phyloP scores from a whole-genome alignment of 306 rosid species.

The Purshia tridentata region DNA sequence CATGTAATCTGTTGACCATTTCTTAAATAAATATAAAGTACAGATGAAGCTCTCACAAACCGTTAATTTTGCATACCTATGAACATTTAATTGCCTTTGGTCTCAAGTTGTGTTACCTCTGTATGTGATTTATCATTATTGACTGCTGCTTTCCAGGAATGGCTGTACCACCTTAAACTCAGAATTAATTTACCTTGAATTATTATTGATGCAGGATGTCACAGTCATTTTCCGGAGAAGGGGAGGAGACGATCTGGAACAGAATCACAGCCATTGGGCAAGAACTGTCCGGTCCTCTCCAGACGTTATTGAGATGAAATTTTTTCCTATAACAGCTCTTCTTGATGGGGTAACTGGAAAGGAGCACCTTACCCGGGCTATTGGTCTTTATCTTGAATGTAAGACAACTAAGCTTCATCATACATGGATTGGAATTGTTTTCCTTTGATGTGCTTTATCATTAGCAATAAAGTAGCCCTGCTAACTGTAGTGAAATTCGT shows the following conservation, averaged over 20 bases:
- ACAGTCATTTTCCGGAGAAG: constrained; percentile 81
- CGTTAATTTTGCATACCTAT: neutral
- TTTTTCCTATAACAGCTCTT: constrained; percentile 63
- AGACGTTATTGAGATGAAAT: constrained; percentile 73
- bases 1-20: neutral
- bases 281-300: constrained; percentile 62
- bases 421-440: constrained; percentile 5
- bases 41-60: neutral
- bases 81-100: neutral
- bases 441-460: constrained; percentile 15
- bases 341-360: constrained; percentile 59
- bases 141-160: neutral
- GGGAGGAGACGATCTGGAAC: constrained; percentile 92
- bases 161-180: constrained; percentile 13
- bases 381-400: constrained; percentile 87
- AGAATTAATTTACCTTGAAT: constrained; percentile 21
- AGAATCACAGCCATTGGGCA: constrained; percentile 63
- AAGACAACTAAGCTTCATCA: constrained; percentile 32
- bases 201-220: constrained; percentile 58
- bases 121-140: neutral
- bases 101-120: neutral
- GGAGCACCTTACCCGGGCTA: constrained; percentile 68
- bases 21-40: neutral
- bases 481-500: constrained; percentile 10
- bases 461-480: constrained; percentile 10